Evolutionary conservation across 495 filamentous ascomycete species (phyloP).

Genomic region (Letharia columbiana): DNA sequence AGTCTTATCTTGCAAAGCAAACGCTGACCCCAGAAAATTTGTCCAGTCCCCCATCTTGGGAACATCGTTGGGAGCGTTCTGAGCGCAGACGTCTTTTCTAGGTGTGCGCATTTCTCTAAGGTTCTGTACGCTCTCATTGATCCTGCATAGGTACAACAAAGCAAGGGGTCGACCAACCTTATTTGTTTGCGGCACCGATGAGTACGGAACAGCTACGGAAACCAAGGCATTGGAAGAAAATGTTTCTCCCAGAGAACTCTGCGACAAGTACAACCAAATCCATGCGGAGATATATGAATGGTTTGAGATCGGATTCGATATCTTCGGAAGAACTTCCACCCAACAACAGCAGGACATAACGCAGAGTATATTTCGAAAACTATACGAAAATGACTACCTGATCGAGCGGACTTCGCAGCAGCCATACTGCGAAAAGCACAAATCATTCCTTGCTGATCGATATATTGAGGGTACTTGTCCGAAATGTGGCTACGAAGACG

Average conservation of each 20-base stretch:
- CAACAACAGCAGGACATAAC: slow-evolving; percentile 75
- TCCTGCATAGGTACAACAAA: slow-evolving; percentile 53
- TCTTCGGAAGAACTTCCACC: slow-evolving; percentile 78
- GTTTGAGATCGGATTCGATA: slow-evolving; percentile 79
- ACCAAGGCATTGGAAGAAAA: slow-evolving; percentile 65
- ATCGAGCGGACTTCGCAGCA: slow-evolving; percentile 69
- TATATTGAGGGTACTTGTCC: slow-evolving; percentile 88
- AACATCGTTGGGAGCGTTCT: slow-evolving; percentile 90
- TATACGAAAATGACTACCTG: slow-evolving; percentile 73
- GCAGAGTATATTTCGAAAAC: slow-evolving; percentile 72
- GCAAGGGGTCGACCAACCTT: slow-evolving; percentile 55
- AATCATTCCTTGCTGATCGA: slow-evolving; percentile 82
- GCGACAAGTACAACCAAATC: slow-evolving; percentile 76
- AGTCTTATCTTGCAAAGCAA: not conserved
- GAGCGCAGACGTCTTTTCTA: slow-evolving; percentile 63
- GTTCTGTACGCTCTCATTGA: not conserved
- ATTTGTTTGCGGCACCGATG: slow-evolving; percentile 53
- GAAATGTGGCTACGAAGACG: slow-evolving; percentile 70
- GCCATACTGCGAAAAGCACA: slow-evolving; percentile 78
- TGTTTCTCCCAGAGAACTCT: slow-evolving; percentile 62
- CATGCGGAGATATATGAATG: slow-evolving; percentile 82
- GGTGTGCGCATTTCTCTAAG: slow-evolving; percentile 3
- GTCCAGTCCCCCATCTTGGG: slow-evolving; percentile 68
- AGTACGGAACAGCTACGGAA: slow-evolving; percentile 84
- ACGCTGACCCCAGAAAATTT: not conserved